Evolutionary conservation across 495 filamentous ascomycete genomes (phyloP), one percentile per base, ranked within the genome.

Genomic region (Penicillium lividum): DNA sequence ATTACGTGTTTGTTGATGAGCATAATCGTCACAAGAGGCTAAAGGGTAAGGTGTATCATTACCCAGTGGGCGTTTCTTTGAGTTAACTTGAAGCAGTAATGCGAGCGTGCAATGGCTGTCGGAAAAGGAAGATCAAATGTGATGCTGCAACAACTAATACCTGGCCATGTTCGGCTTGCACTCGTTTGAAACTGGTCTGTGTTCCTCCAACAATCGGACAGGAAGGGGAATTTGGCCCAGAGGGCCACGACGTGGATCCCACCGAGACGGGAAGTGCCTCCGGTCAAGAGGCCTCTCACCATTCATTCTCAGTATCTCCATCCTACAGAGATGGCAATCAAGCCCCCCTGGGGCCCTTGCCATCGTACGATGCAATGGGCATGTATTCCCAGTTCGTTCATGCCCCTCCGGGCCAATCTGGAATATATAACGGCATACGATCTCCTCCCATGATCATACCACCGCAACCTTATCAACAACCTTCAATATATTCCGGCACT

Each of bases 1-100:
- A 97, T 68, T 98, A 97, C 89, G 94, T 99, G 47, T 99, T 99
- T 66, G 94, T 99, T 51, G 95, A 99, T 72, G 94, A 99, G 74
- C 93, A 99, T 71, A 99, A 98, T 74, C 86, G 94, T 45, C 94
- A 99, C 76, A 97, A 97, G 77, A 83, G 94, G 61, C 77, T 98
- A 54, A 99, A 99, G 80, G 93, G 93, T 96, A 84, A 40, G 58
- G 76, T 36, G 16, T 28, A 43, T 43, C 22, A 16, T 42, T 27
- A 6, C 9, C 18, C 18, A 30, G 22, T 16, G 25, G n/a, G 7
- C 36, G 3, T 43, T n/a, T 43, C 22, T 28, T 53, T 4, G 22
- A 27, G 28, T 42, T 53, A 52, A 33, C 34, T 4, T 7, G 62
- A 40, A 16, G 30, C 69, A 97, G 94, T 99, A 49, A 98, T 98